A percentile compares a stretch with the other conserved stretches of the same genome.
Evolutionary conservation across 371 early-diverging fungal species (phyloP).

Genomic region (Mortierella sp.): DNA sequence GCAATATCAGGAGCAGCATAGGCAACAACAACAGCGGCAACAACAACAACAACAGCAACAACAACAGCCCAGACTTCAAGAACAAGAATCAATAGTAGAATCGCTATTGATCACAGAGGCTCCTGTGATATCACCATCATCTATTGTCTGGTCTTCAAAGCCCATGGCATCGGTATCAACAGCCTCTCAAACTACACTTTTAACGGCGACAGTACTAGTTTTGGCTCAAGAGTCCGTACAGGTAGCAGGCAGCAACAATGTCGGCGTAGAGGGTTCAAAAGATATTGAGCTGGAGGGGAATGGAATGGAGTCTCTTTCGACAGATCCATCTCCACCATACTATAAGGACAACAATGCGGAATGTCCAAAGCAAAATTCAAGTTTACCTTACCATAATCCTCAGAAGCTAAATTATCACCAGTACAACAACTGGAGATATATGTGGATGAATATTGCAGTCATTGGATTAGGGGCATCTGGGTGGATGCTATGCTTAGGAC

Average conservation of each 20-base stretch:
- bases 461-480: conserved; percentile 12
- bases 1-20: background rate
- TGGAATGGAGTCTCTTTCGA: background rate
- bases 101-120: background rate
- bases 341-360: background rate
- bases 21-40: background rate
- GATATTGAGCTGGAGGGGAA: background rate
- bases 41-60: background rate
- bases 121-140: background rate
- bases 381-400: background rate
- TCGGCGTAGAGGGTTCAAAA: background rate
- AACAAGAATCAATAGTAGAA: background rate
- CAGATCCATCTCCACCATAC: conserved; percentile 35
- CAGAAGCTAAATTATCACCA: background rate
- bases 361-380: background rate
- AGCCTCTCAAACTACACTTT: background rate
- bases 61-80: background rate
- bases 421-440: background rate
- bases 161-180: background rate
- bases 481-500: background rate
- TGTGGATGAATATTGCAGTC: background rate
- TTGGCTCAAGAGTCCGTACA: background rate
- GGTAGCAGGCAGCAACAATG: background rate
- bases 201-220: background rate
- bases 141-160: background rate